Base-by-base conservation (phyloP, 2,329 filamentous ascomycete genomes). In the Fusarium graminum region DNA sequence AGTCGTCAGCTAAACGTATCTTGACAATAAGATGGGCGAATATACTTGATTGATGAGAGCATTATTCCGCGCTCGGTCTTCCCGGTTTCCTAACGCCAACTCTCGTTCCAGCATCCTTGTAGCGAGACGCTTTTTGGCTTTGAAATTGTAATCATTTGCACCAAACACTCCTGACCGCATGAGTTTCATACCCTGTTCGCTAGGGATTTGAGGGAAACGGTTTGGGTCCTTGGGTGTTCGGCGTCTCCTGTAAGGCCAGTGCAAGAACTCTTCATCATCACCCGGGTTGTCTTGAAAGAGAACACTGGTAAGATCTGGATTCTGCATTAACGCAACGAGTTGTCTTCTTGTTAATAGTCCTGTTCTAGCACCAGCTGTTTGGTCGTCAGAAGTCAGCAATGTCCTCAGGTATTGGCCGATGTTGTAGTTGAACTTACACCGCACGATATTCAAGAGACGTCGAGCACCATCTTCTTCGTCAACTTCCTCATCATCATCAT, bases 161-260 rank as follows among this genome's bases (percentile, higher is more conserved):
- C 94, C 94, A 78, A 97, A 98, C 4, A 82, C 83, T 2, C 94
- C 94, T 29, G 89, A 90, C 38, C 87, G 83, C 93, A 98, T 97
- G 63, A 98, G 80, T 69, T 90, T 87, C 46, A 79, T 83, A 9
- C 95, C 94, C 63, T 88, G 84, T 12, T 91, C 88, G 72, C 90
- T 97, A 0, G 94, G 94, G 0, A 97, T 88, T 70, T 91, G 91
- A n/a, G 94, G 92, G 60, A 94, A 94, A 42, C 86, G 80, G 63
- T 88, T 78, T 3, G 83, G 83, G 58, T 88, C 84, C n/a, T 77
- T 81, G 10, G 71, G 72, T 2, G 66, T 67, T 12, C 74, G 74
- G 19, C 78, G 75, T 51, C 84, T 81, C 44, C 84, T 79, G 32
- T 82, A 76, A 39, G 83, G 78, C 69, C 82, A 80, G 47, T 82